These are phyloP conservation scores for Nothopassalora personata DNA, from an alignment of 2,329 filamentous ascomycete genomes.

Conservation along the genomic window DNA sequence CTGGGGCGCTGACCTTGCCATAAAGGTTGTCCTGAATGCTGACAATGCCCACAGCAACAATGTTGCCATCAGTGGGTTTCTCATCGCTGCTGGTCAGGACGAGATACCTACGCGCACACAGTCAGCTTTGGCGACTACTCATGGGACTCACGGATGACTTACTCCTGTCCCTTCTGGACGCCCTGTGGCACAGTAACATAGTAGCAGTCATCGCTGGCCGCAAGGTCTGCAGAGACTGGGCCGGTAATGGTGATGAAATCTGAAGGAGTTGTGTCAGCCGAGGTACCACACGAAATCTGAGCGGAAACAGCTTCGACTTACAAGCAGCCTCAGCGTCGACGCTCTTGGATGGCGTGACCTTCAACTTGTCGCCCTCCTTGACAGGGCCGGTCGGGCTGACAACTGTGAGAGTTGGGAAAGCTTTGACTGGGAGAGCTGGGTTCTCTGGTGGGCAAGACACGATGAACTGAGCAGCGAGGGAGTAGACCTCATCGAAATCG, in stretches of 20 bases:
- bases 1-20: neutral
- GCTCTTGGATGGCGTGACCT: constrained; percentile 15
- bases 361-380: constrained; percentile 22
- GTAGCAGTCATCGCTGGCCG: constrained; percentile 12
- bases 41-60: constrained; percentile 26
- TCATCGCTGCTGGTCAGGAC: constrained; percentile 21
- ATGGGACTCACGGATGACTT: neutral
- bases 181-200: constrained; percentile 14
- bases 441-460: constrained; percentile 52
- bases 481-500: constrained; percentile 55
- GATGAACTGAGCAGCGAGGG: constrained; percentile 60
- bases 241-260: constrained; percentile 26
- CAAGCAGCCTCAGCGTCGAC: constrained; percentile 17
- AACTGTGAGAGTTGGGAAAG: constrained; percentile 23
- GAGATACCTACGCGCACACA: constrained; percentile 13
- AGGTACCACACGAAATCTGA: neutral
- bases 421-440: constrained; percentile 53
- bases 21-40: constrained; percentile 15
- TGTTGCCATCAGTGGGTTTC: constrained; percentile 25
- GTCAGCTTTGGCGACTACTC: neutral
- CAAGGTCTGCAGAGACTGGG: constrained; percentile 21
- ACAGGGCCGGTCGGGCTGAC: constrained; percentile 7
- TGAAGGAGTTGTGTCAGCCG: neutral
- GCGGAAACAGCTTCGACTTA: neutral
- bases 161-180: constrained; percentile 22